Evolutionary conservation across 805 yeast genomes (phyloP), one percentile per base, ranked within the genome.

Genomic region (Suhomyces tanzawaensis): DNA sequence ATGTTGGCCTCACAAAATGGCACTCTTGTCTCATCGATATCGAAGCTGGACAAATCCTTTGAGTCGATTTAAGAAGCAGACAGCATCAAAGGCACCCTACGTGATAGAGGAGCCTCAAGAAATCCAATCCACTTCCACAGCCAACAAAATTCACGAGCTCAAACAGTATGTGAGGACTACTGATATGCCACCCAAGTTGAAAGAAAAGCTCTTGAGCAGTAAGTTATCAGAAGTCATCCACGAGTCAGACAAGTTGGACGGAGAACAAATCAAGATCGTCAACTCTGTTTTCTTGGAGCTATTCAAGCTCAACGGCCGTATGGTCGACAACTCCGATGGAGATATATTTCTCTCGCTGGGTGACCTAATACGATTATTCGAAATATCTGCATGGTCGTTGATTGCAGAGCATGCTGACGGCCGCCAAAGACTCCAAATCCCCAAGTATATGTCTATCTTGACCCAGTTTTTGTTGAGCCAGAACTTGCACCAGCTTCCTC

Each of bases 401-500:
- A 29, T 29, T 4, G 34, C 14, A 4, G 23, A 11, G 24, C 18
- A 19, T 41, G 36, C 23, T 41, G 33, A 8, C 22, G 40, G 4
- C 46, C 39, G 16, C 13, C 29, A 17, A 33, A 25, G 24, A 18
- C 16, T 23, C 14, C 23, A 32, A 9, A 31, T 58, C 9, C 70
- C 72, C 3, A 52, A 52, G 36, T 66, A 47, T 46, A 42, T 65
- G 42, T 51, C 60, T 1, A 31, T 52, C 2, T 29, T 64, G 23
- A 55, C 62, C 2, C 49, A 44, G 22, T 34, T 45, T 15, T 45
- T 58, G 19, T 37, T 57, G 16, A 44, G 11, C 31, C 34, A 23
- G 39, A 34, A 9, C 13, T 7, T 19, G 4, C 12, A 25, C n/a
- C 31, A 34, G 2, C 16, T 55, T 4, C 50, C 64, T 2, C 36